A percentile compares a stretch with the other conserved stretches of the same genome.
These are phyloP conservation scores for Cicer pinnatifidum DNA, from an alignment of 306 rosid genomes.

Conservation along the genomic window DNA sequence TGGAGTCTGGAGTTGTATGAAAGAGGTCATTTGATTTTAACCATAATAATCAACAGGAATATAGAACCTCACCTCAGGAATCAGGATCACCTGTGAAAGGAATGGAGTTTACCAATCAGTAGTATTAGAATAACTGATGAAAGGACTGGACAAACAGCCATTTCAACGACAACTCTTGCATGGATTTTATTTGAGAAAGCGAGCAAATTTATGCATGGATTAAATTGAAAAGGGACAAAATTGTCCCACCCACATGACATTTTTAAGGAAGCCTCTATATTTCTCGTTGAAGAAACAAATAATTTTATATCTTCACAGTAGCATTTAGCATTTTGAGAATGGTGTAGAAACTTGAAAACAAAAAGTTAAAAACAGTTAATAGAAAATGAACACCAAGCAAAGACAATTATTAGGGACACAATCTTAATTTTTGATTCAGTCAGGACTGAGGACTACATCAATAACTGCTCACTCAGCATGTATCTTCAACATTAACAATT, in stretches of 20 bases:
- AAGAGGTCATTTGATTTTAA: constrained; percentile 48
- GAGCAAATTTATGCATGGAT: constrained; percentile 38
- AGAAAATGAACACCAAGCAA: constrained; percentile 13
- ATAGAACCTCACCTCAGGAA: constrained; percentile 63
- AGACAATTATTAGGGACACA: constrained; percentile 3
- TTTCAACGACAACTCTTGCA: constrained; percentile 52
- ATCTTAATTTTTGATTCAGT: not conserved
- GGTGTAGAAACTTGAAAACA: constrained; percentile 7
- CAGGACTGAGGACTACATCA: not conserved
- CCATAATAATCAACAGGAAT: constrained; percentile 31
- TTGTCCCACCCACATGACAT: not conserved
- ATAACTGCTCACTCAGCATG: constrained; percentile 21
- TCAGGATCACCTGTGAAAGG: constrained; percentile 76
- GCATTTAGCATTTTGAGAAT: constrained; percentile 31
- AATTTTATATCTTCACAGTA: not conserved
- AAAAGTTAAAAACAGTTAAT: not conserved
- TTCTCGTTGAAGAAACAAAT: constrained; percentile 18
- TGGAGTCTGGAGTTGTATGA: constrained; percentile 43
- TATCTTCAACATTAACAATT: not conserved
- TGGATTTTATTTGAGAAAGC: constrained; percentile 38
- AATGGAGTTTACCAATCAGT: constrained; percentile 55
- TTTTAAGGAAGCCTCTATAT: constrained; percentile 14
- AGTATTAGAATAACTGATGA: constrained; percentile 44
- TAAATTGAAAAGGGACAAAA: constrained; percentile 31
- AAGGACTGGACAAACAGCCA: constrained; percentile 47